Conservation (phyloP, 2,329 filamentous ascomycete species). For the Ophiocordyceps sinensis region DNA sequence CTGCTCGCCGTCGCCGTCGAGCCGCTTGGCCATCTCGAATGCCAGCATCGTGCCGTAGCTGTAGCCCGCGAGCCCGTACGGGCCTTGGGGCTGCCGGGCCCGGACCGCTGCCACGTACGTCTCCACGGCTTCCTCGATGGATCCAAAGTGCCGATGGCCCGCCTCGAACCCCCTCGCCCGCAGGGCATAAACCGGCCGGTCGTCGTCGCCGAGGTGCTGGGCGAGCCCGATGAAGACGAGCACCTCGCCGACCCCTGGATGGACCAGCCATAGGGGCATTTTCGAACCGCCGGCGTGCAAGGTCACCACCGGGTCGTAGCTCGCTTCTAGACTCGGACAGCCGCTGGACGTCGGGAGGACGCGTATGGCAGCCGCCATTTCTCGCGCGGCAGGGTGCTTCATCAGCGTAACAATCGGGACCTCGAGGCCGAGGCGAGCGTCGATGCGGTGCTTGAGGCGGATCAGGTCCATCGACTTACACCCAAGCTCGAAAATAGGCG, state of each 20-base stretch:
- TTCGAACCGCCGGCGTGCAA: conserved; percentile 16
- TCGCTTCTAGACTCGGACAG: too few relatives aligned
- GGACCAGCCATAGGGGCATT: conserved; percentile 24
- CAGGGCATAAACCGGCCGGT: conserved; percentile 31
- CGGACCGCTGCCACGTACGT: conserved; percentile 4
- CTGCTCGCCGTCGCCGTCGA: conserved; percentile 18
- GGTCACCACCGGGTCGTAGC: conserved; percentile 1
- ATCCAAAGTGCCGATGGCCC: conserved; percentile 21
- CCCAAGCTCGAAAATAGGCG: conserved; percentile 17
- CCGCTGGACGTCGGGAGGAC: too few relatives aligned
- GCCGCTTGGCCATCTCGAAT: conserved; percentile 32
- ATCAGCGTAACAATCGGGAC: conserved; percentile 21
- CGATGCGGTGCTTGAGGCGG: conserved; percentile 18
- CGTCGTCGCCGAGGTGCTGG: conserved; percentile 18
- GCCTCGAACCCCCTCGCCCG: conserved; percentile 27
- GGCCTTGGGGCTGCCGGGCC: conserved; percentile 20
- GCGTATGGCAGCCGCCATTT: too few relatives aligned
- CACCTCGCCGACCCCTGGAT: conserved; percentile 27
- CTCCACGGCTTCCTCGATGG: background rate
- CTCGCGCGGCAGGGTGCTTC: conserved; percentile 11
- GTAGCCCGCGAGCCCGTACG: conserved; percentile 36
- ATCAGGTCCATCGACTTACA: conserved; percentile 26
- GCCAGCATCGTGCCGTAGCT: conserved; percentile 33
- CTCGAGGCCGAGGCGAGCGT: conserved; percentile 5
- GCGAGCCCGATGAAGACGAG: conserved; percentile 24